Conservation (phyloP, 306 rosid genomes). For the Lupinus albus region DNA sequence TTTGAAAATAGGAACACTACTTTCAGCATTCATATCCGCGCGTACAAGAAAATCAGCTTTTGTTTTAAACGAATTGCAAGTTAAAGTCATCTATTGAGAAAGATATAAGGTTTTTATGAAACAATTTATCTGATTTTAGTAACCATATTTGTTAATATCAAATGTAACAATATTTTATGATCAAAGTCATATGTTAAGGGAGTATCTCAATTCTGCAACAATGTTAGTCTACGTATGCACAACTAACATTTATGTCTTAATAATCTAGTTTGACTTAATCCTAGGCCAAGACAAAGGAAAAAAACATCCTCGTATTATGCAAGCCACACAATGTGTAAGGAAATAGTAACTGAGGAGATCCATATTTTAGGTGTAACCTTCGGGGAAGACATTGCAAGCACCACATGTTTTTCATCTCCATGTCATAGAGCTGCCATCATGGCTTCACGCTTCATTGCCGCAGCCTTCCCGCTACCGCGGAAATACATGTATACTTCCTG, state of each 20-base stretch:
- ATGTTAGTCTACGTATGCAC: constrained; percentile 35
- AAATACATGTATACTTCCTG: constrained; percentile 96
- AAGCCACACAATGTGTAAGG: constrained; percentile 8
- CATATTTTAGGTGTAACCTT: constrained; percentile 1
- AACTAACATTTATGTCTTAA: constrained; percentile 35
- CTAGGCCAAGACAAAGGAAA: constrained; percentile 13
- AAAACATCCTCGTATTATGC: constrained; percentile 19
- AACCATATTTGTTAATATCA: constrained; percentile 14
- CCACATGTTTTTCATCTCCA: constrained; percentile 9
- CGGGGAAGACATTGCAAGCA: constrained; percentile 15
- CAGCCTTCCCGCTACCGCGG: constrained; percentile 89
- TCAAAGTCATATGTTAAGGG: constrained; percentile 22
- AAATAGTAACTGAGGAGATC: constrained; percentile 3
- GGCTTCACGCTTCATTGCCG: constrained; percentile 73
- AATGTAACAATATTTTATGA: background rate
- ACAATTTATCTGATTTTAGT: background rate
- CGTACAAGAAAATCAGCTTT: too few relatives aligned
- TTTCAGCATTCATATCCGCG: background rate
- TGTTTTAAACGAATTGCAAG: background rate
- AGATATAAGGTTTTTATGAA: background rate
- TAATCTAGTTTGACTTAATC: constrained; percentile 21
- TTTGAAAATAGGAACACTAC: background rate
- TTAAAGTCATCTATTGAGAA: background rate
- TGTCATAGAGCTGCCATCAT: constrained; percentile 75
- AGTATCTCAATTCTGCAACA: background rate